Percentiles rank a stretch among this genome's conserved stretches.
Evolutionary conservation across 164 flowering plant species (phyloP).

Genomic region (Magnolia kwangsiensis): DNA sequence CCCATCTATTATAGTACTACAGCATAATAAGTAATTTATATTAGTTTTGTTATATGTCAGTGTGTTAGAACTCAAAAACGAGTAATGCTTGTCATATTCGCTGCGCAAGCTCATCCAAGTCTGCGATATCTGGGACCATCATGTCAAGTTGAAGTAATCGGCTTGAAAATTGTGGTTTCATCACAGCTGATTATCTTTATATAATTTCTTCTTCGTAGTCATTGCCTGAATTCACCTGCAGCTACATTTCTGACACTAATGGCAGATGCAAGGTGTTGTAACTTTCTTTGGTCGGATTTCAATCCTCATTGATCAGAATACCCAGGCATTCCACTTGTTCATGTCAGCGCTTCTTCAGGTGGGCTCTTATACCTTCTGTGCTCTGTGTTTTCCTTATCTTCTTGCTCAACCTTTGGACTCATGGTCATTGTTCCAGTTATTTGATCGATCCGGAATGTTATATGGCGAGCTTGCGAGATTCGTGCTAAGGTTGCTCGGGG

Average conservation of each 20-base stretch:
- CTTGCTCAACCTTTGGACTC: background rate
- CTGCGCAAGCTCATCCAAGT: background rate
- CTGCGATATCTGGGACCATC: background rate
- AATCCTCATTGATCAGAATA: slow-evolving; percentile 81
- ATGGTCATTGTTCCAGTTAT: slow-evolving; percentile 48
- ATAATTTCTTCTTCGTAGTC: background rate
- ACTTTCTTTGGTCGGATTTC: slow-evolving; percentile 79
- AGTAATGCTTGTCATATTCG: too few relatives aligned
- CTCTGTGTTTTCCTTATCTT: background rate
- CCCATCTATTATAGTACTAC: too few relatives aligned
- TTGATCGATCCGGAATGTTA: slow-evolving; percentile 79
- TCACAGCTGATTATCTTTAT: background rate
- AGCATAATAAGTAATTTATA: too few relatives aligned
- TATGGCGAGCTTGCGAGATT: slow-evolving; percentile 95
- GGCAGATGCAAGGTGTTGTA: slow-evolving; percentile 92
- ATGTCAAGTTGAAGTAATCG: background rate
- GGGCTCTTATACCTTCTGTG: background rate
- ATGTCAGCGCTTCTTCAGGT: slow-evolving; percentile 98
- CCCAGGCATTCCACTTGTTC: slow-evolving; percentile 93
- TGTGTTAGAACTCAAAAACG: too few relatives aligned
- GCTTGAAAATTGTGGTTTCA: background rate
- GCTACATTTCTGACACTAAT: slow-evolving; percentile 8
- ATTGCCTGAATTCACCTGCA: background rate
- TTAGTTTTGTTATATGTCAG: too few relatives aligned
- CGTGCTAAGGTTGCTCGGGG: slow-evolving; percentile 75